Percentiles rank a stretch among this genome's conserved stretches.
Evolutionary conservation across 768 basidiomycete species (phyloP).

Genomic region (Lactarius akahatsu): DNA sequence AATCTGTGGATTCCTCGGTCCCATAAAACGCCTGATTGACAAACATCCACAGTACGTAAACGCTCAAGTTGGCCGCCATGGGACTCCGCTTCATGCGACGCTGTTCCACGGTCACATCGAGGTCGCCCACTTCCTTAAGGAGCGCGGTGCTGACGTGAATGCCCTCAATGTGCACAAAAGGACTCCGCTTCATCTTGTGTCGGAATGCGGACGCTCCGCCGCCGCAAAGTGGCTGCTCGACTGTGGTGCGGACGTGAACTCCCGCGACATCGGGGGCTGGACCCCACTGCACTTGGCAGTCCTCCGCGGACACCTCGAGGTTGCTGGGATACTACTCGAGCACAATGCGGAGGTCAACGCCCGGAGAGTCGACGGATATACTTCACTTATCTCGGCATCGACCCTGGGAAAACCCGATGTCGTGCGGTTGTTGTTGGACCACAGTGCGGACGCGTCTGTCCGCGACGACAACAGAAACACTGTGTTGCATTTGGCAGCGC

Average conservation of each 20-base stretch:
- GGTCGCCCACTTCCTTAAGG: neutral
- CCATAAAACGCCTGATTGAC: neutral
- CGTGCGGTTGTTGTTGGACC: too few relatives aligned
- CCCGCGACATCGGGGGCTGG: too few relatives aligned
- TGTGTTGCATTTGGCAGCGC: neutral
- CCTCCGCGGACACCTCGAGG: too few relatives aligned
- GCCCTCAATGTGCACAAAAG: rapidly evolving
- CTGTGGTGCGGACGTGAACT: too few relatives aligned
- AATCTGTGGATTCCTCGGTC: neutral
- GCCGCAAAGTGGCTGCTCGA: neutral
- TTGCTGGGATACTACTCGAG: too few relatives aligned
- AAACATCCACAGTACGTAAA: neutral
- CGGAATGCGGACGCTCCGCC: rapidly evolving
- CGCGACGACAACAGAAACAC: neutral
- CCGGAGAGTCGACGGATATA: too few relatives aligned
- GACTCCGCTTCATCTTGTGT: neutral
- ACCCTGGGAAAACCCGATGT: too few relatives aligned
- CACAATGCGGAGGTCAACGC: too few relatives aligned
- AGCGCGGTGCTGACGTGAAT: neutral
- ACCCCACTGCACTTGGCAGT: too few relatives aligned
- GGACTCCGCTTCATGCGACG: neutral
- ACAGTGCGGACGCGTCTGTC: too few relatives aligned
- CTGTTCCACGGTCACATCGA: neutral
- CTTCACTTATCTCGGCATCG: too few relatives aligned
- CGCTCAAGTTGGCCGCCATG: neutral